Base-by-base conservation (phyloP, 2,329 filamentous ascomycete species). In the Pseudonectria buxi region DNA sequence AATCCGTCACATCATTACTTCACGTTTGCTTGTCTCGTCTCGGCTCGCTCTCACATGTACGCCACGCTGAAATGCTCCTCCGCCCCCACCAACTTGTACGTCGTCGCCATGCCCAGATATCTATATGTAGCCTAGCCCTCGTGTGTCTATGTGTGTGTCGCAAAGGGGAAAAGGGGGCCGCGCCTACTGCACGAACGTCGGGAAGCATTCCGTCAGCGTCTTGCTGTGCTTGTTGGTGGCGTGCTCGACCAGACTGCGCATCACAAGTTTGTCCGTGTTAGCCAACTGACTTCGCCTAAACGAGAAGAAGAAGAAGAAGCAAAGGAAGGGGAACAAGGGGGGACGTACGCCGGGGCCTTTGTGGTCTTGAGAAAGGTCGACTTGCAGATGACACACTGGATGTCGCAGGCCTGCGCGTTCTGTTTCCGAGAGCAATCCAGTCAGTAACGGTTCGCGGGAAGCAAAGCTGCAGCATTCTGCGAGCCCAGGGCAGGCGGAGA, bases 291-390 rank as follows among this genome's bases (percentile, higher is more conserved):
- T 50, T 50, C 38, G 33, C 33, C 25, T 32, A 29, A 26, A 30
- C 14, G 28, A 16, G 14, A 24, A 16, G 6, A 32, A 12, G 16
- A 11, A 11, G 13, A 32, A 10, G 30, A 37, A 25, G 27, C 15
- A 26, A 15, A 14, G 18, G 37, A n/a, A 22, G 33, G 28, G 28
- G 35, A 37, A n/a, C n/a, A n/a, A n/a, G n/a, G n/a, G n/a, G 26
- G 14, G 14, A 66, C 75, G 49, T 69, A 81, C 76, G 82, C 78
- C 53, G 81, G 81, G 43, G 73, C 77, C 56, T 82, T 81, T 42
- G 81, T 82, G 25, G 84, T 89, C 69, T 82, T 81, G 50, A 88
- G 73, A 67, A 89, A 88, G 22, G 82, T 84, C 50, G 81, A 75
- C 64, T 80, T 83, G 81, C 84, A 89, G 54, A 78, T 69, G 48